Conservation (phyloP, 2,329 filamentous ascomycete species). For the Nemania diffusa region DNA sequence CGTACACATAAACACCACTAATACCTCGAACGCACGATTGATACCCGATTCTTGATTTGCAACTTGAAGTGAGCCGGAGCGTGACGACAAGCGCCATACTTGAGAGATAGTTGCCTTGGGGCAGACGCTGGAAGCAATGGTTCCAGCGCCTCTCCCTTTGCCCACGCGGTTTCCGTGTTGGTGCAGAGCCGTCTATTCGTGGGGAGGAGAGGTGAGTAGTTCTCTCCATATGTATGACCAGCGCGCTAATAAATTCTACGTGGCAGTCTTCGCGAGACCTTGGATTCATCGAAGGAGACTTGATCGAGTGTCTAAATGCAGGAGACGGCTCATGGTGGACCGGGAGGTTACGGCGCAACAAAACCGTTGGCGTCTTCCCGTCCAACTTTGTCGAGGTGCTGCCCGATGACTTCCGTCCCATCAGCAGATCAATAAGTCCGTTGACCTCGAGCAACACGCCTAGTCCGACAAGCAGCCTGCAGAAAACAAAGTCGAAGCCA, state of each 20-base stretch:
- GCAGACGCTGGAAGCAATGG: conserved; percentile 55
- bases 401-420: conserved; percentile 84
- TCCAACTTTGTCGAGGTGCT: conserved; percentile 97
- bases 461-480: conserved; percentile 63
- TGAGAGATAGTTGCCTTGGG: neutral
- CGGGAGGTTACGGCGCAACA: conserved; percentile 87
- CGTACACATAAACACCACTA: conserved; percentile 16
- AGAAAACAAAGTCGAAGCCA: conserved; percentile 69
- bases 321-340: conserved; percentile 99
- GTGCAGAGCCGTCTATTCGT: conserved; percentile 91
- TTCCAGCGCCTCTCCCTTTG: conserved; percentile 67
- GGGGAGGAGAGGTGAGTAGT: conserved; percentile 79
- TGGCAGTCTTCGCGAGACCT: conserved; percentile 85
- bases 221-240: conserved; percentile 11
- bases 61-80: conserved; percentile 5
- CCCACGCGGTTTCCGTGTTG: conserved; percentile 88
- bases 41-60: conserved; percentile 8
- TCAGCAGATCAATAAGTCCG: conserved; percentile 68
- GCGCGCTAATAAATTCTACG: conserved; percentile 40
- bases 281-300: conserved; percentile 95
- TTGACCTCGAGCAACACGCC: conserved; percentile 67
- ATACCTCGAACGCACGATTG: conserved; percentile 1
- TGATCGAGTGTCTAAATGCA: conserved; percentile 98
- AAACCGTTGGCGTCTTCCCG: conserved; percentile 90
- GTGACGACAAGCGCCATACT: neutral